Evolutionary conservation across 1,284 basidiomycete species (phyloP).

Genomic region (Ganoderma meredithae): DNA sequence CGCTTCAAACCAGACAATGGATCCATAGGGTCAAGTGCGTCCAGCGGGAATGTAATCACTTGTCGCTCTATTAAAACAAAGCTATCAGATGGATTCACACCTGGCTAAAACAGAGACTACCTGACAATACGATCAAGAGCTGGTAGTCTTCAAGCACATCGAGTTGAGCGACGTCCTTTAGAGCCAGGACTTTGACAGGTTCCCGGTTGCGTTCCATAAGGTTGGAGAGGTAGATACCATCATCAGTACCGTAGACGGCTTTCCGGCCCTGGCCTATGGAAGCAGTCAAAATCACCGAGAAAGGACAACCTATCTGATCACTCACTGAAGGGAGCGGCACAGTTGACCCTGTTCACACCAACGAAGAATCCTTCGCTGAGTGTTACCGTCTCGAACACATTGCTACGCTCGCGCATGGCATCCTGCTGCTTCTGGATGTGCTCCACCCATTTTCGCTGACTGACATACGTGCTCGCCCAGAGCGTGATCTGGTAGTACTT

Average conservation of each 20-base stretch:
- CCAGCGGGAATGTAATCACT: constrained; percentile 96
- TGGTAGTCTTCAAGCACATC: constrained; percentile 98
- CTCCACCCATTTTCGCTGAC: constrained; percentile 96
- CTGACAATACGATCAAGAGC: constrained; percentile 94
- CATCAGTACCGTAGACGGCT: constrained; percentile 96
- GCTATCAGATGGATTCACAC: constrained; percentile 5
- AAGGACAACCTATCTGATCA: constrained; percentile 31
- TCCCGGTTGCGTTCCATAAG: constrained; percentile 79
- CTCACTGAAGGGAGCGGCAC: constrained; percentile 94
- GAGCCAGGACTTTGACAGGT: constrained; percentile 89
- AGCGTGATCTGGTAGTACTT: constrained; percentile 94
- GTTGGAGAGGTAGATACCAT: constrained; percentile 95
- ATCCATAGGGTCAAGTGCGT: constrained; percentile 90
- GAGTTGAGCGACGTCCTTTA: constrained; percentile 93
- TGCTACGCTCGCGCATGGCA: constrained; percentile 82
- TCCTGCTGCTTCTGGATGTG: constrained; percentile 92
- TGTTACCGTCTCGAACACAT: constrained; percentile 87
- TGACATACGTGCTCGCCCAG: constrained; percentile 89
- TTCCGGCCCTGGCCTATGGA: constrained; percentile 81
- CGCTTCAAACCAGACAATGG: constrained; percentile 92
- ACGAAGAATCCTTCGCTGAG: constrained; percentile 91
- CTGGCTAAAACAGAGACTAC: constrained; percentile 47
- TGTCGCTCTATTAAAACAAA: constrained; percentile 73
- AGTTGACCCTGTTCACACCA: constrained; percentile 87
- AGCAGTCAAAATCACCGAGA: constrained; percentile 11